Evolutionary conservation across 257 asterid genomes (phyloP).

Genomic region (Solanum etuberosum): DNA sequence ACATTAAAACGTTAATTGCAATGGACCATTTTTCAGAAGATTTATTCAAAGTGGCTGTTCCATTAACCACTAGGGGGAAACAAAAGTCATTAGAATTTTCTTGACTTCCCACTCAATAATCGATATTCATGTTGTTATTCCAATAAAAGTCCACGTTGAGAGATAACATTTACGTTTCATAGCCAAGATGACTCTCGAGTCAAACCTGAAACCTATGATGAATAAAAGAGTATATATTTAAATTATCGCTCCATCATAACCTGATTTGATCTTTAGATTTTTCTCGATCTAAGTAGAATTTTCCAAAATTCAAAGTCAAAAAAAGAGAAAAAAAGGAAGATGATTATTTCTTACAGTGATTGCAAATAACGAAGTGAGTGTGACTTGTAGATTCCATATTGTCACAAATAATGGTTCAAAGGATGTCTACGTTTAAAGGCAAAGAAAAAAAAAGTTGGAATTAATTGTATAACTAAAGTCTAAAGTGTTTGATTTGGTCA

Average conservation of each 20-base stretch:
- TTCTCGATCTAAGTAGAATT: background rate
- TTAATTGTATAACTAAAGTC: background rate
- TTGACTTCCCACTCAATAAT: background rate
- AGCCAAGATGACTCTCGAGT: background rate
- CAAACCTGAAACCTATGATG: background rate
- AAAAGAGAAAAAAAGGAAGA: background rate
- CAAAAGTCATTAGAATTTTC: background rate
- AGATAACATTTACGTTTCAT: no score
- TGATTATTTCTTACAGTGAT: background rate
- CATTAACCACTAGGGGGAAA: background rate
- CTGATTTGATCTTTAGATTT: background rate
- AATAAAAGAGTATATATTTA: background rate
- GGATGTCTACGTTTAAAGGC: background rate
- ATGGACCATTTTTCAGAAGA: background rate
- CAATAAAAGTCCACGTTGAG: background rate
- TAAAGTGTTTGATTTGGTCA: background rate
- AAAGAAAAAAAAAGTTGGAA: background rate
- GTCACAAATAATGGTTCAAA: background rate
- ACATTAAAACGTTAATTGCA: background rate
- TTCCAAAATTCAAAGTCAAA: background rate
- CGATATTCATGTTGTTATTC: rapidly evolving
- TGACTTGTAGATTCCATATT: background rate
- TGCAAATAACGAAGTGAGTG: background rate
- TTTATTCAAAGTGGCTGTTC: background rate
- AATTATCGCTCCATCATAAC: background rate